Evolutionary conservation across 202 grass and related monocot species (phyloP), one percentile per base, ranked within the genome.

Genomic region (Schoenoplectus triqueter): DNA sequence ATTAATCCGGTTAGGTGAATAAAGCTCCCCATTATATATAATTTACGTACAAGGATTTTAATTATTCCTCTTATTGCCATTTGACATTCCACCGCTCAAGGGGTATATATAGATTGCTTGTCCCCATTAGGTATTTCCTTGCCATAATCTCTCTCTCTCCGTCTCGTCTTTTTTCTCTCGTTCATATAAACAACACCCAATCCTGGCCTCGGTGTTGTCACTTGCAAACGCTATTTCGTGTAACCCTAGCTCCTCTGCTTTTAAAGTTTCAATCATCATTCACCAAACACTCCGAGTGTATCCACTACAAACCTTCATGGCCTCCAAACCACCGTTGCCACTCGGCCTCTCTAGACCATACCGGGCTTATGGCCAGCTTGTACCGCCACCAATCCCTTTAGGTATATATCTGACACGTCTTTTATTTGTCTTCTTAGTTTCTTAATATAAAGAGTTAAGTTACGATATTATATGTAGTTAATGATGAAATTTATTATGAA

Each of bases 341-440:
- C 65, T 15, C 17, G 19, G 41, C 31, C 64, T 83, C 63, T 69
- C 46, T 8, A 78, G 54, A 78, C 55, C 64, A 15, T 31, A 54
- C 81, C 81, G 65, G 47, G 22, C 41, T 68, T 65, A 69, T 57
- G 47, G 17, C 17, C 49, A 31, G 31, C 31, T 70, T 55, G 48
- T 69, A 52, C 49, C 61, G 67, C 64, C 81, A 51, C 66, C 81
- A 70, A 55, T 83, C 45, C 45, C 65, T 83, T 52, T 21, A 55
- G 80, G 80, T 83, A 83, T 51, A 0, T 0, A 2, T 3, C 50
- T 20, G 10, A 69, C 13, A 11, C 7, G 3, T 9, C 9, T 67
- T 31, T 50, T 54, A 66, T 66, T 48, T 44, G 39, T 40, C 17
- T 68, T 42, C n/a, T 49, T 19, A 51, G 10, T 75, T 75, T 19